phyloP scores from a whole-genome alignment of 352 stramenopile species.

The Bremia lactucae region DNA sequence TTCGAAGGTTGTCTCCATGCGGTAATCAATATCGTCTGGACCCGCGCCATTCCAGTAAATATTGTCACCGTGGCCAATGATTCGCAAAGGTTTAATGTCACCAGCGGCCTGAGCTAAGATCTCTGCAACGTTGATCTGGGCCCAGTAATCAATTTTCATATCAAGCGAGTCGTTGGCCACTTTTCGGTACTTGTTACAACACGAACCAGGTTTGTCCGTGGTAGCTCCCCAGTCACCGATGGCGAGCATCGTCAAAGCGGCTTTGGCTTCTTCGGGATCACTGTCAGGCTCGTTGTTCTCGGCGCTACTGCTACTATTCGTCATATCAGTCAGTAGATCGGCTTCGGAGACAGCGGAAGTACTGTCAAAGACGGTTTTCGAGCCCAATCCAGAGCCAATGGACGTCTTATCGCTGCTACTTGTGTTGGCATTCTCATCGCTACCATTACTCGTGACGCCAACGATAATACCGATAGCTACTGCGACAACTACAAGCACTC shows the following conservation, averaged over 20 bases:
- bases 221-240: slow-evolving; percentile 82
- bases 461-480: slow-evolving; percentile 55
- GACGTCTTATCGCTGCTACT: slow-evolving; percentile 12
- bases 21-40: slow-evolving; percentile 61
- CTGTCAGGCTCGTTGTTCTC: slow-evolving; percentile 36
- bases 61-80: slow-evolving; percentile 82
- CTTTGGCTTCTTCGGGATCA: slow-evolving; percentile 42
- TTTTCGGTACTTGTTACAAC: slow-evolving; percentile 85
- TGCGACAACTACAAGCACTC: slow-evolving; percentile 59
- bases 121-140: slow-evolving; percentile 76
- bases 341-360: slow-evolving; percentile 35
- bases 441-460: slow-evolving; percentile 30
- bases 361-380: slow-evolving; percentile 1
- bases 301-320: slow-evolving; percentile 18
- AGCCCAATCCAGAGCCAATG: slow-evolving; percentile 5
- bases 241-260: slow-evolving; percentile 70
- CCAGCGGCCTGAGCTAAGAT: slow-evolving; percentile 62
- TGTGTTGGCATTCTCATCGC: slow-evolving; percentile 24
- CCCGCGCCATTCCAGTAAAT: slow-evolving; percentile 84
- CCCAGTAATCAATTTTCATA: slow-evolving; percentile 83
- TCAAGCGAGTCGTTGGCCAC: slow-evolving; percentile 66
- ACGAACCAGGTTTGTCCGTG: slow-evolving; percentile 78
- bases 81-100: slow-evolving; percentile 48
- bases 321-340: slow-evolving; percentile 27
- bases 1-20: slow-evolving; percentile 81